A percentile compares a stretch with the other conserved stretches of the same genome.
phyloP scores from a whole-genome alignment of 2,329 filamentous ascomycete species.

The Ciborinia camelliae region DNA sequence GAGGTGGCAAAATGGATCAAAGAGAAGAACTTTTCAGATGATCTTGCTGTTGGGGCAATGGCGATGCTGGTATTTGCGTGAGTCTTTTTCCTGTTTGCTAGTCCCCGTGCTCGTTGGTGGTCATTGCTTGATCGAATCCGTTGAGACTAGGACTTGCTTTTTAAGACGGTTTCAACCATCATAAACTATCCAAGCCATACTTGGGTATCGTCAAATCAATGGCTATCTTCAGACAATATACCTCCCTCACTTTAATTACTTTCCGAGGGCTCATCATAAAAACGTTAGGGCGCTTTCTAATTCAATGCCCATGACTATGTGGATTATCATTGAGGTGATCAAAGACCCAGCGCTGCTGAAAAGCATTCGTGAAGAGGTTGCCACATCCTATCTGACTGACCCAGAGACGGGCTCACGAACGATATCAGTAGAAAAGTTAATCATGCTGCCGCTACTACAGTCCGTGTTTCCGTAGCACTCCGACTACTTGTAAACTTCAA shows the following conservation, averaged over 20 bases:
- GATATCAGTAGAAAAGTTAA: slow-evolving; percentile 14
- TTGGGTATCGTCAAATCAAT: too few species aligned
- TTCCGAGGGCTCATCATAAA: too few species aligned
- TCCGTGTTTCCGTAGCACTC: slow-evolving; percentile 38
- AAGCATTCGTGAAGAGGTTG: slow-evolving; percentile 29
- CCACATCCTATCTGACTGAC: neutral
- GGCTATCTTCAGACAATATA: too few species aligned
- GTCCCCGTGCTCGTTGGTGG: too few species aligned
- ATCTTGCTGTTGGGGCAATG: too few species aligned
- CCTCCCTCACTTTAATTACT: too few species aligned
- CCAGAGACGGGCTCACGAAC: neutral
- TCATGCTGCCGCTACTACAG: slow-evolving; percentile 35
- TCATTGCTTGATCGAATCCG: too few species aligned
- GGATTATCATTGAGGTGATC: slow-evolving; percentile 36
- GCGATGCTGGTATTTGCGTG: too few species aligned
- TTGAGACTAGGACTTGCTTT: too few species aligned
- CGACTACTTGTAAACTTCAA: slow-evolving; percentile 37
- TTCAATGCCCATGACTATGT: slow-evolving; percentile 34
- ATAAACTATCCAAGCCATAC: too few species aligned
- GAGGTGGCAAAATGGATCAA: slow-evolving; percentile 28
- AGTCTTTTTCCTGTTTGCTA: too few species aligned
- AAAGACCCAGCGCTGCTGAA: slow-evolving; percentile 28
- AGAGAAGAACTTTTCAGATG: slow-evolving; percentile 18
- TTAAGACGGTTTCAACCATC: too few species aligned
- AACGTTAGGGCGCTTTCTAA: slow-evolving; percentile 30